Evolutionary conservation across 805 yeast species (phyloP).

Genomic region (Debaryomyces hansenii): DNA sequence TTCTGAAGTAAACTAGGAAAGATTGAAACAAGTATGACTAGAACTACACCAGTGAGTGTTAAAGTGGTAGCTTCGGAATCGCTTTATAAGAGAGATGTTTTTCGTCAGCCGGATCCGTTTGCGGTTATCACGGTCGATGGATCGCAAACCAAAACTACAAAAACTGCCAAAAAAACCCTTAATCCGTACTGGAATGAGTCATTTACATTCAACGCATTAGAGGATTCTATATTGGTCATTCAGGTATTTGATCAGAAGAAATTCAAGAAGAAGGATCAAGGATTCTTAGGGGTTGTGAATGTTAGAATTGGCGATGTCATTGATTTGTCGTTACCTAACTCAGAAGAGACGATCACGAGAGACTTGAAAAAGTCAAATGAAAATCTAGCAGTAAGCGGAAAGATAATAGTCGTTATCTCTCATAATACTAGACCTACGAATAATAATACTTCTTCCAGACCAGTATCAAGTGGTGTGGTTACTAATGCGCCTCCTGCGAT

Average conservation of each 20-base stretch:
- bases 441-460: slow-evolving; percentile 18
- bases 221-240: slow-evolving; percentile 81
- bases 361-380: slow-evolving; percentile 91
- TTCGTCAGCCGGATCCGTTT: slow-evolving; percentile 96
- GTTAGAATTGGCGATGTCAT: slow-evolving; percentile 86
- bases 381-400: slow-evolving; percentile 89
- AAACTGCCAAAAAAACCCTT: slow-evolving; percentile 88
- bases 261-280: slow-evolving; percentile 97
- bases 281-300: slow-evolving; percentile 94
- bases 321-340: slow-evolving; percentile 51
- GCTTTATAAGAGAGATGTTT: slow-evolving; percentile 90
- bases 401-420: slow-evolving; percentile 75
- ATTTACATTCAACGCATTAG: slow-evolving; percentile 74
- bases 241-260: slow-evolving; percentile 97
- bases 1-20: background rate
- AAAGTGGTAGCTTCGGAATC: slow-evolving; percentile 95
- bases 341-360: slow-evolving; percentile 87
- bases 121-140: slow-evolving; percentile 98
- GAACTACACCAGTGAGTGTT: slow-evolving; percentile 47
- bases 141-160: slow-evolving; percentile 90
- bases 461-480: slow-evolving; percentile 3
- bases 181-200: slow-evolving; percentile 98
- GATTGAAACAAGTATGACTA: slow-evolving; percentile 2
- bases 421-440: slow-evolving; percentile 29
- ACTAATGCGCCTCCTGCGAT: slow-evolving; percentile 10